Base-by-base conservation (phyloP, 140 eudicot genomes). In the Ambrosia hybrid region DNA sequence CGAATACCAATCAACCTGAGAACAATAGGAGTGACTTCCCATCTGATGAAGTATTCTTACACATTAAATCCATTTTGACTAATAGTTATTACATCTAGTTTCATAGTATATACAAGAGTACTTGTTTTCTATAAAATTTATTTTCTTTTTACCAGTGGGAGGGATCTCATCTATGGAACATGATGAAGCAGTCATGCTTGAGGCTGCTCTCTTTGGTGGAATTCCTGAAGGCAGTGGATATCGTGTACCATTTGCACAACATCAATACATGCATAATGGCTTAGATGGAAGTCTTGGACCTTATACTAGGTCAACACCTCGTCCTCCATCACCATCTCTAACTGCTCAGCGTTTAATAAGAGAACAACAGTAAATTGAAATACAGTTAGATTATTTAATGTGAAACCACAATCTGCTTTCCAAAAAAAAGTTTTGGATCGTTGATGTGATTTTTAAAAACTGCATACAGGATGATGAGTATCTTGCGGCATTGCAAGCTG, bases 171-270 rank as follows among this genome's bases (percentile, higher is more conserved):
- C 96, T 34, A 75, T 72, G 87, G 98, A 92, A 80, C 98, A 89
- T 51, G 98, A 89, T 63, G 98, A 92, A 85, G 96, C 98, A 52
- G 89, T 92, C 59, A 92, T 92, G 98, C 91, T 92, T 48, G 98
- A 92, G 83, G 96, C 98, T 80, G 98, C 98, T 13, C 73, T 92
- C 58, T 92, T 92, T 87, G 98, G 96, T 74, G 93, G 92, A 70
- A 67, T 84, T 26, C 89, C 86, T n/a, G 95, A 89, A 76, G 90
- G 86, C 17, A 80, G 75, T 53, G 86, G 87, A 21, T 89, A 85
- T 75, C 80, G 55, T 68, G 51, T 85, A 56, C 92, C 95, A 38
- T 82, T 68, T 75, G 87, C 86, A 65, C 84, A 91, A 12, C 92
- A 75, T 71, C 95, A 74, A 17, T 76, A 53, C 73, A 83, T 79